Conservation (phyloP, 495 filamentous ascomycete species). For the Hyaloscypha variabilis region DNA sequence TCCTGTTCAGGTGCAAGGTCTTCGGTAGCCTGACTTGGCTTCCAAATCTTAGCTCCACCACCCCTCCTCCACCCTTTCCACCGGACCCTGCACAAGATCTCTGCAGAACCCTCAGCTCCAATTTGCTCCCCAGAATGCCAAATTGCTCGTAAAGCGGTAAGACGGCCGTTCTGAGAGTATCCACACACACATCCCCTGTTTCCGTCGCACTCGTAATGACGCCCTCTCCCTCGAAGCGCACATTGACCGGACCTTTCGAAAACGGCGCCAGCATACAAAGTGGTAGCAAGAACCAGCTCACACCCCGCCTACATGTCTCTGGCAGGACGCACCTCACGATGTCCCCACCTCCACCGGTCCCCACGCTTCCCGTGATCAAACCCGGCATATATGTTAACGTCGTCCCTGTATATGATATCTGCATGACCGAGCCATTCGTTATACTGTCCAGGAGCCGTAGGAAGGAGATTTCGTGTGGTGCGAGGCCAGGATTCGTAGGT, state of each 20-base stretch:
- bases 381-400: constrained; percentile 89
- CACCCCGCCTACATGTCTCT: constrained; percentile 70
- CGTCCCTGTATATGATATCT: constrained; percentile 94
- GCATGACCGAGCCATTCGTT: constrained; percentile 92
- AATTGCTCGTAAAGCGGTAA: constrained; percentile 89
- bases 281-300: constrained; percentile 91
- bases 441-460: constrained; percentile 91
- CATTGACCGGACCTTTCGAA: constrained; percentile 83
- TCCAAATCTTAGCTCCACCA: constrained; percentile 89
- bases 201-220: constrained; percentile 87
- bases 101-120: constrained; percentile 83
- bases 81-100: constrained; percentile 74
- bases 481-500: constrained; percentile 81
- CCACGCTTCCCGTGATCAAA: constrained; percentile 78
- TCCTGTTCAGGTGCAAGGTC: constrained; percentile 84
- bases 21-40: constrained; percentile 91
- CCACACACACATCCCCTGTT: constrained; percentile 83
- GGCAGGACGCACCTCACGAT: constrained; percentile 79
- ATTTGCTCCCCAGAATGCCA: constrained; percentile 76
- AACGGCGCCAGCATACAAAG: constrained; percentile 93
- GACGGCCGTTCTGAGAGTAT: constrained; percentile 91
- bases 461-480: constrained; percentile 91
- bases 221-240: constrained; percentile 85
- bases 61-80: constrained; percentile 80
- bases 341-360: constrained; percentile 57